These are phyloP conservation scores for Micractinium conductrix DNA, from an alignment of 139 green algal species.

Conservation along the genomic window DNA sequence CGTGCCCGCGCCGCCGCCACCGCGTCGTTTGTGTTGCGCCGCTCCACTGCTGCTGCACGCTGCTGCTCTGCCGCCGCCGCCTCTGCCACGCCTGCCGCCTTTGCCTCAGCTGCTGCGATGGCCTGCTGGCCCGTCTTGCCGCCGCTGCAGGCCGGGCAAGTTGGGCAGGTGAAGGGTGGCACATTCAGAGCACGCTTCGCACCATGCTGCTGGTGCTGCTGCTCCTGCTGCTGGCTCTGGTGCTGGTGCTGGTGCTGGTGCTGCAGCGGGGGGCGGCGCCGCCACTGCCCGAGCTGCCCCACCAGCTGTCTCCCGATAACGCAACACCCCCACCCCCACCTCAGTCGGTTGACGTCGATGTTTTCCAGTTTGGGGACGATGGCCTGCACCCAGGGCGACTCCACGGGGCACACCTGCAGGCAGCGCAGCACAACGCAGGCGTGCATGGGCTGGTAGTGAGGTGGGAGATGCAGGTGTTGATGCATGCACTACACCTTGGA, in stretches of 20 bases:
- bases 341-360: slow-evolving; percentile 80
- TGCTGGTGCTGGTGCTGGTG: no score
- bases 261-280: no score
- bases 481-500: no score
- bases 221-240: no score
- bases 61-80: slow-evolving; percentile 17
- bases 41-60: slow-evolving; percentile 2
- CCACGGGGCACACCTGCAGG: slow-evolving; percentile 81
- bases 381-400: slow-evolving; percentile 70
- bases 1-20: slow-evolving; percentile 74
- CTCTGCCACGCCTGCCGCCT: slow-evolving; percentile 25
- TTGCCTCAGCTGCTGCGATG: slow-evolving; percentile 22
- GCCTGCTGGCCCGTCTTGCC: slow-evolving; percentile 34
- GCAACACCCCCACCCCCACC: not conserved
- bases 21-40: slow-evolving; percentile 59
- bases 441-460: not conserved
- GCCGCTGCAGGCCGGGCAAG: slow-evolving; percentile 36
- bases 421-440: not conserved
- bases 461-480: not conserved
- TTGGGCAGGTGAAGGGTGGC: not conserved
- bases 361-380: slow-evolving; percentile 74
- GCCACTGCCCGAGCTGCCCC: no score
- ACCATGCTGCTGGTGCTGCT: not conserved
- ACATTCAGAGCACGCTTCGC: not conserved
- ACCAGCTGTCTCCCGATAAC: no score